Percentiles rank a stretch among this genome's conserved stretches.
These are phyloP conservation scores for Rubroboletus pulcherrimus DNA, from an alignment of 768 basidiomycete species.

Conservation along the genomic window DNA sequence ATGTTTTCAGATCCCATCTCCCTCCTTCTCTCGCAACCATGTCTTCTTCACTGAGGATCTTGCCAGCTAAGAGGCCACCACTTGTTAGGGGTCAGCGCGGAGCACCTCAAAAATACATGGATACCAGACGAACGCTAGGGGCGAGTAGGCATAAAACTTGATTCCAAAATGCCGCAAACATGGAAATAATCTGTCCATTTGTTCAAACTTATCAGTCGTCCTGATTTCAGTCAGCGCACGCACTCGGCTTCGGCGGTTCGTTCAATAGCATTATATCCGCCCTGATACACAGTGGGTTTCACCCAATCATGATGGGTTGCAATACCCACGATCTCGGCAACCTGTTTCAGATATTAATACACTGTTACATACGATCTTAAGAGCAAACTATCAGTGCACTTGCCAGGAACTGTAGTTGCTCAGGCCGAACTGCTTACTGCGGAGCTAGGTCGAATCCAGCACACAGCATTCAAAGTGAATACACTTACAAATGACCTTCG, in stretches of 20 bases:
- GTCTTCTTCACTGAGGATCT: constrained; percentile 8
- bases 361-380: background rate
- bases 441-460: background rate
- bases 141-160: constrained; percentile 32
- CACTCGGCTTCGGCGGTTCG: constrained; percentile 37
- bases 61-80: constrained; percentile 15
- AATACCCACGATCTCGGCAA: constrained; percentile 45
- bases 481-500: constrained; percentile 48
- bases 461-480: background rate
- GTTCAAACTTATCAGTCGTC: background rate
- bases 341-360: constrained; percentile 16
- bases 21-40: constrained; percentile 9
- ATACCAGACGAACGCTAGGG: constrained; percentile 8
- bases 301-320: constrained; percentile 44
- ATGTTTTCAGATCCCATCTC: constrained; percentile 17
- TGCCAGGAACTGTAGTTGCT: constrained; percentile 34
- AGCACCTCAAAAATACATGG: background rate
- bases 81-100: background rate
- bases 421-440: constrained; percentile 13
- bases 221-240: background rate
- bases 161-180: constrained; percentile 41
- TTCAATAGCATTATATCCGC: constrained; percentile 44
- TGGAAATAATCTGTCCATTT: constrained; percentile 31
- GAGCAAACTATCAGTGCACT: constrained; percentile 5
- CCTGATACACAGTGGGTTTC: constrained; percentile 48